Conservation (phyloP, 192 early-diverging fungal genomes). For the Coemansia pectinata region DNA sequence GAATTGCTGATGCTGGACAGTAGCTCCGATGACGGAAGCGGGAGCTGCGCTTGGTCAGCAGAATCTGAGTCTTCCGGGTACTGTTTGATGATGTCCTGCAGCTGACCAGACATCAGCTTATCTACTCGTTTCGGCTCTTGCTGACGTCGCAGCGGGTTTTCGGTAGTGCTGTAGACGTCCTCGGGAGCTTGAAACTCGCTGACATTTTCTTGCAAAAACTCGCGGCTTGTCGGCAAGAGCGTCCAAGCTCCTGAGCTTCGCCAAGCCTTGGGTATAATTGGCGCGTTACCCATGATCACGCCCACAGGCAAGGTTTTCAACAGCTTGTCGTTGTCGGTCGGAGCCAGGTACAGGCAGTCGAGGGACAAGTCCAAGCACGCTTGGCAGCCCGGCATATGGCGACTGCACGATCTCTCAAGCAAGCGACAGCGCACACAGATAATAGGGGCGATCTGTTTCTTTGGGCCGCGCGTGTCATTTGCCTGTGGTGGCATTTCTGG, state of each 20-base stretch:
- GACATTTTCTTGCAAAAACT: conserved; percentile 27
- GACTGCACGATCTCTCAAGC: conserved; percentile 16
- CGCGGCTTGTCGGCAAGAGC: conserved; percentile 4
- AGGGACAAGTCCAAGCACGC: conserved; percentile 11
- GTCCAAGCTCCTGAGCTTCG: conserved; percentile 5
- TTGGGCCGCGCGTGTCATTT: neutral
- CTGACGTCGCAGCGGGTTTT: conserved; percentile 18
- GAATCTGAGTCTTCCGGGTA: conserved; percentile 7
- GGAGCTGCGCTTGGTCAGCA: conserved; percentile 2
- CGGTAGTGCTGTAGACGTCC: conserved; percentile 4
- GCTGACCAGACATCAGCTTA: neutral
- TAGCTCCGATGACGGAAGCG: conserved; percentile 51
- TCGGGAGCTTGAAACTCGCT: conserved; percentile 12
- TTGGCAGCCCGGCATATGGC: conserved; percentile 4
- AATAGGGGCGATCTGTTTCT: neutral
- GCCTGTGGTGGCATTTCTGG: neutral
- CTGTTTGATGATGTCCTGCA: conserved; percentile 5
- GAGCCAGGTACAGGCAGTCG: conserved; percentile 15
- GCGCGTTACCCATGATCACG: neutral
- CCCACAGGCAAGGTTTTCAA: conserved; percentile 9
- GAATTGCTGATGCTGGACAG: conserved; percentile 32
- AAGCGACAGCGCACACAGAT: conserved; percentile 41
- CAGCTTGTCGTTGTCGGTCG: conserved; percentile 19
- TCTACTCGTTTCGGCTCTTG: neutral
- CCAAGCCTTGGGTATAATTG: neutral